These are phyloP conservation scores for Claviceps pazoutovae DNA, from an alignment of 2,329 filamentous ascomycete species.

Conservation along the genomic window DNA sequence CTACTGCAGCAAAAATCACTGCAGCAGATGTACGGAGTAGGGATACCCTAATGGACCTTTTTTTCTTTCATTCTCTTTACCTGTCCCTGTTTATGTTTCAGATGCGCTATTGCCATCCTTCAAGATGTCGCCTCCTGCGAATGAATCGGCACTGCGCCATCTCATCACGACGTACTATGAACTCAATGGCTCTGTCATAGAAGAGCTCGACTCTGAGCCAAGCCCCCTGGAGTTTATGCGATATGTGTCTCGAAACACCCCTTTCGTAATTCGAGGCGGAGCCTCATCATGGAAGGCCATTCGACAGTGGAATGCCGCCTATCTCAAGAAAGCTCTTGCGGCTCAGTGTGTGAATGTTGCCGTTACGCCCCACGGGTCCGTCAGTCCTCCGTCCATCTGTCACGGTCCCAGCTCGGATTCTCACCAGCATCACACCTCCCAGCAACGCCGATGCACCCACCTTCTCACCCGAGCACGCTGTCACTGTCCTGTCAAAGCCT, in stretches of 20 bases:
- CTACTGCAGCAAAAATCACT: no score
- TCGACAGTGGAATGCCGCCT: conserved; percentile 46
- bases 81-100: neutral
- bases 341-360: conserved; percentile 56
- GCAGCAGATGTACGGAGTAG: no score
- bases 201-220: conserved; percentile 50
- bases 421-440: neutral
- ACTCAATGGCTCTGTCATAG: conserved; percentile 47
- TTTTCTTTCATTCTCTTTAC: no score
- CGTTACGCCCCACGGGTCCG: conserved; percentile 55
- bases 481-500: conserved; percentile 53
- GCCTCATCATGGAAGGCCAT: conserved; percentile 50
- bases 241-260: conserved; percentile 58
- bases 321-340: conserved; percentile 41
- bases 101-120: neutral
- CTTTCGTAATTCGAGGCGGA: conserved; percentile 55
- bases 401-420: neutral
- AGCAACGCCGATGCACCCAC: conserved; percentile 26
- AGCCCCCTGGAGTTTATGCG: conserved; percentile 70
- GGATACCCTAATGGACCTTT: no score
- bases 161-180: conserved; percentile 61
- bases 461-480: conserved; percentile 11
- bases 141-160: conserved; percentile 18
- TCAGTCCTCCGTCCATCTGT: neutral
- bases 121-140: neutral